Evolutionary conservation across 2,329 filamentous ascomycete genomes (phyloP).

Genomic region (Blastomyces gilchristii): DNA sequence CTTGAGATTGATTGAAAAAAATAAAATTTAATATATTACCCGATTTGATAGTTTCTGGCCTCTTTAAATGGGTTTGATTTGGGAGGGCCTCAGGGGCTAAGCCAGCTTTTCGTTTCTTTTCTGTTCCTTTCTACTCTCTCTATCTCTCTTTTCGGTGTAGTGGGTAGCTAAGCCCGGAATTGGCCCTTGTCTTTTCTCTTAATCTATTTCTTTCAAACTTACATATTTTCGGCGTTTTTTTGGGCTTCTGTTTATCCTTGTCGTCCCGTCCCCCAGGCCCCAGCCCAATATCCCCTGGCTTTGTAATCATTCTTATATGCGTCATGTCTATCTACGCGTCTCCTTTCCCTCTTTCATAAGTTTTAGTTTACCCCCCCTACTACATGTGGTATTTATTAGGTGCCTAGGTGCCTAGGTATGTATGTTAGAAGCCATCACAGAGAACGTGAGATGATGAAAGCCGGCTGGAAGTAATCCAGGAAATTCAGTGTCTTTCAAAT

Average conservation of each 20-base stretch:
- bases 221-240: not conserved
- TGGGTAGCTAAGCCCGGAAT: not conserved
- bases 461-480: not conserved
- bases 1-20: conserved; percentile 30
- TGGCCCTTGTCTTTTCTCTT: not conserved
- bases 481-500: not conserved
- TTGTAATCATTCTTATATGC: not conserved
- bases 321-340: not conserved
- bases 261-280: not conserved
- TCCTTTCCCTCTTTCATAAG: not conserved
- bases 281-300: not conserved
- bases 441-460: not conserved
- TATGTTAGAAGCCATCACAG: not conserved
- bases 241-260: not conserved
- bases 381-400: not conserved
- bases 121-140: too few species aligned
- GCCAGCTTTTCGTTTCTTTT: not conserved
- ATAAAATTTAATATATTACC: not conserved
- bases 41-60: conserved; percentile 8
- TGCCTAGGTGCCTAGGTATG: not conserved
- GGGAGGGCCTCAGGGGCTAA: not conserved
- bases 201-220: not conserved
- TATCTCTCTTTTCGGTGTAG: not conserved
- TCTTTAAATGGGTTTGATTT: not conserved
- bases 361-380: not conserved